Conservation (phyloP, 1,139 yeast species). For the Yamadazyma sp. region DNA sequence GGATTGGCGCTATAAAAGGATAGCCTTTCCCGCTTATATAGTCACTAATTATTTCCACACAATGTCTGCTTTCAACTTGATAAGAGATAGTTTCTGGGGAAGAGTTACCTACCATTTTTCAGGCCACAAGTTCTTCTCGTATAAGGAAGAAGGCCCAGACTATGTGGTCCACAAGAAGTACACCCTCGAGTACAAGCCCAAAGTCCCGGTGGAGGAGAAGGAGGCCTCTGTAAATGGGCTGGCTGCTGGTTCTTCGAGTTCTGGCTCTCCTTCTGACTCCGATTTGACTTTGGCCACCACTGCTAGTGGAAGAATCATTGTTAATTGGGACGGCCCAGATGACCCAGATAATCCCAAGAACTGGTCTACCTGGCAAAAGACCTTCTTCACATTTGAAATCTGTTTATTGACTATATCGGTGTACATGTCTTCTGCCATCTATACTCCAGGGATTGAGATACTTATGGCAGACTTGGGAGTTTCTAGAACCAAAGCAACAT, state of each 20-base stretch:
- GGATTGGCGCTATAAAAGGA: too few relatives aligned
- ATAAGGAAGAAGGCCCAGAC: conserved; percentile 32
- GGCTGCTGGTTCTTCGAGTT: too few relatives aligned
- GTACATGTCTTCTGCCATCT: conserved; percentile 30
- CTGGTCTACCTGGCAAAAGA: conserved; percentile 24
- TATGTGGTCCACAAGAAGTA: conserved; percentile 37
- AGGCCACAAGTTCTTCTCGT: conserved; percentile 25
- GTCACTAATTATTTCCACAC: too few relatives aligned
- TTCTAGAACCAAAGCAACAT: conserved; percentile 40
- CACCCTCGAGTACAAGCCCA: conserved; percentile 6
- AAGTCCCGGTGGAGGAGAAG: neutral
- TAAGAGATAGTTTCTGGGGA: conserved; percentile 37
- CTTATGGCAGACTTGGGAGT: conserved; percentile 44
- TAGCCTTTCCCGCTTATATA: too few relatives aligned
- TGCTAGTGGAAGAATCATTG: too few relatives aligned
- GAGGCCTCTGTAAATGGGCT: too few relatives aligned
- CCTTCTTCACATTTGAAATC: conserved; percentile 21
- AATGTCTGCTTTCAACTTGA: too few relatives aligned
- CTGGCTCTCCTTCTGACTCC: neutral
- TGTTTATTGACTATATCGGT: conserved; percentile 26
- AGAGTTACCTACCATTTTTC: conserved; percentile 33
- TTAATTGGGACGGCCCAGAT: conserved; percentile 19
- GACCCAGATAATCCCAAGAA: conserved; percentile 33
- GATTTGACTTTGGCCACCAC: neutral
- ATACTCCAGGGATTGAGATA: conserved; percentile 30